Base-by-base conservation (phyloP, 139 green algal species). In the Picochlorum sp. region DNA sequence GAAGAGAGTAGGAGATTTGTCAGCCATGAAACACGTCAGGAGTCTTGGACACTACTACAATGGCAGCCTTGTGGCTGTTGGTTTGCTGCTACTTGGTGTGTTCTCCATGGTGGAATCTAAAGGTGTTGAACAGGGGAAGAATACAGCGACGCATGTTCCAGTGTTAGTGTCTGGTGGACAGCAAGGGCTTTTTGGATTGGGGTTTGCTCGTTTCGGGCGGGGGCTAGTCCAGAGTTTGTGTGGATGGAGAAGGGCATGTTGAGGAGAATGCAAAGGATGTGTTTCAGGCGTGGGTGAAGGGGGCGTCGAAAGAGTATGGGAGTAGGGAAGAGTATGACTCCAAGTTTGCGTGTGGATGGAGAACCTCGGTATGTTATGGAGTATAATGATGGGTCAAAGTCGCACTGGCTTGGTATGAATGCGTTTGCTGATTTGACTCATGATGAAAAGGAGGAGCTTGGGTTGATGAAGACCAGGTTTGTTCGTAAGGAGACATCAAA, bases 361-460 rank as follows among this genome's bases (percentile, higher is more conserved):
- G 44, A 97, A 96, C 72, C 60, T 93, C 63, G 77, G 37, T 96
- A 79, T 63, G 68, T 92, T 9, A 23, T 82, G 3, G 75, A 77
- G 6, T 85, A 95, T 79, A 96, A 96, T 70, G 45, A 66, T 10
- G 44, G 75, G 38, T 54, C 74, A 51, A 73, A 55, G 11, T 72
- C 67, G 2, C 79, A 90, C 75, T 77, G 84, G 79, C 69, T 98
- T 9, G 84, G 78, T 28, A 68, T 98, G 52, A 95, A 88, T 66
- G 21, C 64, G 6, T 81, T 93, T 30, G 90, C 92, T 6, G 91
- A 98, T 65, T 66, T 95, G 34, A 91, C 81, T 3, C 70, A 82
- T n/a, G 83, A 96, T 10, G 91, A 97, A 70, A 74, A 69, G 23
- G 10, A 61, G 23, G 8, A n/a, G 51, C 26, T 59, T n/a, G 51